phyloP scores from a whole-genome alignment of 2,329 filamentous ascomycete species.

The Paraconiothyrium sp. region DNA sequence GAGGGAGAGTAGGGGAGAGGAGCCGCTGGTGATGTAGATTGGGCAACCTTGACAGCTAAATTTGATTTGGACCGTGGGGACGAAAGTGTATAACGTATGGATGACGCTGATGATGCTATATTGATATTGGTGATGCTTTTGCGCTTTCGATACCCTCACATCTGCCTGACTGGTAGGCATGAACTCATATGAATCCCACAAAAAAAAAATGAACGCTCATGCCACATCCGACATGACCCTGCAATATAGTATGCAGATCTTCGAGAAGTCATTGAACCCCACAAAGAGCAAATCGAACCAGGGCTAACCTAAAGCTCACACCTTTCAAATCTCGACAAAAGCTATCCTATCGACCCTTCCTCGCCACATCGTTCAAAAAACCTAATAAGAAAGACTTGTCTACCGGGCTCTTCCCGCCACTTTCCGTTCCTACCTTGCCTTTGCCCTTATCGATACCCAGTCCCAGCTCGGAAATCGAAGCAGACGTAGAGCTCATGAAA shows the following conservation, averaged over 20 bases:
- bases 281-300: not conserved
- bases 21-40: conserved; percentile 7
- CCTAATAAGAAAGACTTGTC: conserved; percentile 80
- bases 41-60: too few relatives aligned
- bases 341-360: conserved; percentile 35
- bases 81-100: too few relatives aligned
- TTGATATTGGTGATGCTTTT: too few relatives aligned
- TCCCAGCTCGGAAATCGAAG: conserved; percentile 10
- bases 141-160: too few relatives aligned
- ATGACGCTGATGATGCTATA: too few relatives aligned
- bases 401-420: conserved; percentile 58
- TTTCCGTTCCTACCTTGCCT: conserved; percentile 17
- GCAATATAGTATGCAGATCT: not conserved
- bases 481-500: conserved; percentile 14
- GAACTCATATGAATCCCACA: too few relatives aligned
- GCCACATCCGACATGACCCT: not conserved
- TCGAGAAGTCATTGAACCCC: not conserved
- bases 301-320: not conserved
- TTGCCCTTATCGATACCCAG: conserved; percentile 20
- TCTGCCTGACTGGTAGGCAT: too few relatives aligned
- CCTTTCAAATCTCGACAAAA: not conserved
- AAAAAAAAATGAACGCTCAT: not conserved
- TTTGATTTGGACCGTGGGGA: too few relatives aligned
- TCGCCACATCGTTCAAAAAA: conserved; percentile 70
- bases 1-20: conserved; percentile 47